phyloP scores from a whole-genome alignment of 345 rosid genomes.

The Orychophragmus violaceus region DNA sequence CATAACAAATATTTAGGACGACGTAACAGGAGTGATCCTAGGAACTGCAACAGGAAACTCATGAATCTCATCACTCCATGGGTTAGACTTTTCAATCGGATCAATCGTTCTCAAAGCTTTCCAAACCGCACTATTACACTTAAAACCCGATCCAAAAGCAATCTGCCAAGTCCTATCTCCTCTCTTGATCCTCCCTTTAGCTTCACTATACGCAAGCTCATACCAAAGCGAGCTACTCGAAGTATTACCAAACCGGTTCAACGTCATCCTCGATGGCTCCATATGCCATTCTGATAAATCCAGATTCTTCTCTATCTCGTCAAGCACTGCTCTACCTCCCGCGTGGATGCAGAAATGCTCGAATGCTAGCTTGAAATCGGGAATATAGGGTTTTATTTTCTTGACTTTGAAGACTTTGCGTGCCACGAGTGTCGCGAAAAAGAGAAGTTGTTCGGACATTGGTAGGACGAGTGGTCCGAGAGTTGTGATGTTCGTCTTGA shows the following conservation, averaged over 20 bases:
- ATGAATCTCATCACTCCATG: conserved; percentile 79
- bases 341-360: conserved; percentile 91
- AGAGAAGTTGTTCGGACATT: conserved; percentile 82
- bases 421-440: conserved; percentile 57
- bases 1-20: conserved; percentile 16
- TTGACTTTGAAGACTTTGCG: conserved; percentile 64
- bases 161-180: conserved; percentile 94
- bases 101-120: conserved; percentile 59
- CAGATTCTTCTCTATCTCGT: conserved; percentile 80
- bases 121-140: conserved; percentile 97
- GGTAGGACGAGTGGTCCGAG: conserved; percentile 85
- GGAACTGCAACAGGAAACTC: conserved; percentile 79
- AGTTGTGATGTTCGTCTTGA: conserved; percentile 85
- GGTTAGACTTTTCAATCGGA: conserved; percentile 57
- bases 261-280: conserved; percentile 96
- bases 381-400: conserved; percentile 65
- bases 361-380: conserved; percentile 80
- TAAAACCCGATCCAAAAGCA: conserved; percentile 92
- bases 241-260: conserved; percentile 81
- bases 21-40: conserved; percentile 27
- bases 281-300: conserved; percentile 73
- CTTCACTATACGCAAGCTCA: conserved; percentile 78
- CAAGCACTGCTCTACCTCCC: conserved; percentile 85
- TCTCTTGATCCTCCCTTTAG: conserved; percentile 72
- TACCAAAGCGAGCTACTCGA: conserved; percentile 93